A percentile compares a stretch with the other conserved stretches of the same genome.
phyloP scores from a whole-genome alignment of 345 rosid genomes.

The Citrus australasica region DNA sequence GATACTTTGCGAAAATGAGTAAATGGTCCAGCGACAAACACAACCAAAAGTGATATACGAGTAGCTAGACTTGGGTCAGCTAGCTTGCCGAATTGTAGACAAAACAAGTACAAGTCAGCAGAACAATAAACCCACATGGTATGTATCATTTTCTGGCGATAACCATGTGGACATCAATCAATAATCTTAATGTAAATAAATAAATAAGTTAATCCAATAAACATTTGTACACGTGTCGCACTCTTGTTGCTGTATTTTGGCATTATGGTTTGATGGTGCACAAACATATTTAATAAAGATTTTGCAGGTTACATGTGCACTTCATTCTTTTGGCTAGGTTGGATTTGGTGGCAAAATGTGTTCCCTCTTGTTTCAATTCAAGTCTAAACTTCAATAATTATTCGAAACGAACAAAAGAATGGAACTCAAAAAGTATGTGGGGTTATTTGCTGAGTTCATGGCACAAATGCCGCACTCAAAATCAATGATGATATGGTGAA shows the following conservation, averaged over 20 bases:
- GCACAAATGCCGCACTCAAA: conserved; percentile 5
- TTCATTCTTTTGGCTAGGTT: background rate
- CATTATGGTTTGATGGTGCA: background rate
- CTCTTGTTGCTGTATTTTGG: background rate
- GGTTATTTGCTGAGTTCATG: background rate
- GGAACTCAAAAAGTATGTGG: background rate
- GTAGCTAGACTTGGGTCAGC: background rate
- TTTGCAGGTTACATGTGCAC: background rate
- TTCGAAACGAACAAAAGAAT: background rate
- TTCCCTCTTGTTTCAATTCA: background rate
- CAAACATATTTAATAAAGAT: background rate
- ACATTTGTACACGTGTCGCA: background rate
- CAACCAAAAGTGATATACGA: background rate
- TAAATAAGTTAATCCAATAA: too few relatives aligned
- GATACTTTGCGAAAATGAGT: background rate
- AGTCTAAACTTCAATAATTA: background rate
- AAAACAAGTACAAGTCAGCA: background rate
- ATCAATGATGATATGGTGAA: background rate
- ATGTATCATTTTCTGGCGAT: background rate
- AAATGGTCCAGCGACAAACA: background rate
- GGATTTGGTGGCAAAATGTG: background rate
- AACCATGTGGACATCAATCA: background rate
- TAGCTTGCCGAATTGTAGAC: background rate
- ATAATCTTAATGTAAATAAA: background rate
- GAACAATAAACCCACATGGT: background rate